phyloP scores from a whole-genome alignment of 352 stramenopile genomes.

The Peronospora belbahrii region DNA sequence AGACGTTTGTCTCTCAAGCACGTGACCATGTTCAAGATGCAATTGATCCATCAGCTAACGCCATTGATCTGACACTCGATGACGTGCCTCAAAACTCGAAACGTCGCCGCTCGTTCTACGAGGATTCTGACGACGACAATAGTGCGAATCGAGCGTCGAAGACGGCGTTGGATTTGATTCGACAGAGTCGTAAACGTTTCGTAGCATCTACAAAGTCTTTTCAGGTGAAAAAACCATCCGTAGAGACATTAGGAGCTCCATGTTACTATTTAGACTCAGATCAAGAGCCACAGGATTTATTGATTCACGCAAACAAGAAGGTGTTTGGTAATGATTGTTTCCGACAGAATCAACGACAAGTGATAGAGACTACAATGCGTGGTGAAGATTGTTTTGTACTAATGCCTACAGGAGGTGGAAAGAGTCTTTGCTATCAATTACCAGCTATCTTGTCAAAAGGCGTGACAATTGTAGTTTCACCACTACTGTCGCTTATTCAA shows the following conservation, averaged over 20 bases:
- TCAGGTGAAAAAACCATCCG: constrained; percentile 14
- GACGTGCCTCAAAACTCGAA: constrained; percentile 8
- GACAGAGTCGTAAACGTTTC: constrained; percentile 13
- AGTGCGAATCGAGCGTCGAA: constrained; percentile 40
- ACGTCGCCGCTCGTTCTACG: constrained; percentile 35
- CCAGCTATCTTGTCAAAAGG: constrained; percentile 53
- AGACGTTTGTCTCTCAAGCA: constrained; percentile 15
- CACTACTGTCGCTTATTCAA: constrained; percentile 90
- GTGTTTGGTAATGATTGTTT: constrained; percentile 80
- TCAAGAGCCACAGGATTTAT: constrained; percentile 20
- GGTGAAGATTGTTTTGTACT: constrained; percentile 90
- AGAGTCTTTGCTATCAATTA: constrained; percentile 90
- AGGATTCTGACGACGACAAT: constrained; percentile 41
- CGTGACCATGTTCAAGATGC: constrained; percentile 2
- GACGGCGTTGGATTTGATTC: constrained; percentile 47
- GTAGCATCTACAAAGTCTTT: background rate
- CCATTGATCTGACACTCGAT: constrained; percentile 42
- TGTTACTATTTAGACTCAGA: background rate
- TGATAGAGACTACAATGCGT: constrained; percentile 88
- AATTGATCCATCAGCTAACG: constrained; percentile 3
- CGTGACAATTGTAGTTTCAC: constrained; percentile 91
- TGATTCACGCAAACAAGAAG: constrained; percentile 46
- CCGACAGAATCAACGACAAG: constrained; percentile 86
- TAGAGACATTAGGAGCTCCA: background rate
- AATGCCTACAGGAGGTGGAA: constrained; percentile 91